Conservation (phyloP, 1,284 basidiomycete genomes). For the Cryptococcus jaspeensis region DNA sequence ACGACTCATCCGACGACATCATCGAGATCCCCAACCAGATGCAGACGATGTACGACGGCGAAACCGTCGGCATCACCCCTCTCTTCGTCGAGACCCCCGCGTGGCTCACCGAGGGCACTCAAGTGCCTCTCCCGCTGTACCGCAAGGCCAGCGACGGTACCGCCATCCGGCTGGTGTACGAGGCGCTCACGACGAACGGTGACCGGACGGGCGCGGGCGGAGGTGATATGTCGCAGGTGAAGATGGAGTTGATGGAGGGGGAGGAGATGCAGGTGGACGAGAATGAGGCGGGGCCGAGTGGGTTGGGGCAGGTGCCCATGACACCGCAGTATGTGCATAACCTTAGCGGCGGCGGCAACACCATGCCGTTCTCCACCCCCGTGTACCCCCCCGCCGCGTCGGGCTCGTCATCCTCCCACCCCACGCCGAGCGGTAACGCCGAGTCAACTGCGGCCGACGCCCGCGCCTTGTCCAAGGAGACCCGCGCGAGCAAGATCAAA, state of each 20-base stretch:
- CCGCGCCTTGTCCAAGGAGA: slow-evolving; percentile 1
- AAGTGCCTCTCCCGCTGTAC: slow-evolving; percentile 26
- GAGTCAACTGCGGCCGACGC: no score
- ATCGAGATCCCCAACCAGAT: slow-evolving; percentile 20
- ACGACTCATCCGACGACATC: slow-evolving; percentile 18
- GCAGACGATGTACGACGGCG: slow-evolving; percentile 31
- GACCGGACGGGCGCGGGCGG: not conserved
- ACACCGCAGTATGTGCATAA: no score
- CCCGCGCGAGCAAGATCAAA: not conserved
- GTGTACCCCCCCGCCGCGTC: no score
- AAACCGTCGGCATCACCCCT: slow-evolving; percentile 25
- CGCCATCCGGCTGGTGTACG: slow-evolving; percentile 30
- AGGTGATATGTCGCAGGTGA: no score
- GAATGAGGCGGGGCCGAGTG: no score
- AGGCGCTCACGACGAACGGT: slow-evolving; percentile 18
- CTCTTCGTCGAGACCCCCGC: slow-evolving; percentile 33
- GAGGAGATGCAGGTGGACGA: no score
- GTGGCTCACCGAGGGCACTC: slow-evolving; percentile 32
- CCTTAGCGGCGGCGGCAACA: no score
- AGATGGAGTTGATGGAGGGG: no score
- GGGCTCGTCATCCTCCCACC: no score
- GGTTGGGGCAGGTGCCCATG: no score
- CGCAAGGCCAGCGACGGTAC: slow-evolving; percentile 34
- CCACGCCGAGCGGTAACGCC: no score
- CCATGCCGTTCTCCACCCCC: no score